phyloP scores from a whole-genome alignment of 2,329 filamentous ascomycete species.

The Pseudofabraea citricarpa region DNA sequence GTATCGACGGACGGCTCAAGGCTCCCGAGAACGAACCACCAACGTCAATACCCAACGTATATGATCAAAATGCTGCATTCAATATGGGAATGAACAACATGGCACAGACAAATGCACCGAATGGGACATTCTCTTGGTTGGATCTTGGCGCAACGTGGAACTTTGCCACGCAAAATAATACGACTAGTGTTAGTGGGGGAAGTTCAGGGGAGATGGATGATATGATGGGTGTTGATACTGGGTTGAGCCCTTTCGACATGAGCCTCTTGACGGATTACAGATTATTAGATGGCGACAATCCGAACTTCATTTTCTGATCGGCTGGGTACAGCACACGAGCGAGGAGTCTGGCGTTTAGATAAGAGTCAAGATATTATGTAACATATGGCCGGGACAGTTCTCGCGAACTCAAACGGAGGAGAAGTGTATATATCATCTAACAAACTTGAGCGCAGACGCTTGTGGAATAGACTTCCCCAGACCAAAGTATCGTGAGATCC shows the following conservation, averaged over 20 bases:
- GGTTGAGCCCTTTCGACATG: constrained; percentile 16
- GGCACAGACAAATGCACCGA: background rate
- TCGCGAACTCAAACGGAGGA: too few relatives aligned
- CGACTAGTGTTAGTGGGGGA: constrained; percentile 10
- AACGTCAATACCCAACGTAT: background rate
- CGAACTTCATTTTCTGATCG: constrained; percentile 22
- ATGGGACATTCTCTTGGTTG: constrained; percentile 23
- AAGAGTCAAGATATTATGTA: too few relatives aligned
- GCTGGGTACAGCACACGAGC: too few relatives aligned
- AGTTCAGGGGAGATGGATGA: constrained; percentile 16
- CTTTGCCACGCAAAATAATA: constrained; percentile 25
- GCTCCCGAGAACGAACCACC: background rate
- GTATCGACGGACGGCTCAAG: background rate
- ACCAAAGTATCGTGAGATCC: background rate
- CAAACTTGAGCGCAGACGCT: too few relatives aligned
- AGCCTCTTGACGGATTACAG: constrained; percentile 19
- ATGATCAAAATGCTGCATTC: background rate
- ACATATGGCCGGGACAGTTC: too few relatives aligned
- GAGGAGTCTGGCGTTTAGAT: too few relatives aligned
- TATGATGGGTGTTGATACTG: constrained; percentile 8
- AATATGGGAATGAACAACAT: constrained; percentile 4
- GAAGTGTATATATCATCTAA: too few relatives aligned
- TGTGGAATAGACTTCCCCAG: too few relatives aligned
- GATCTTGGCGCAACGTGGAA: constrained; percentile 26
- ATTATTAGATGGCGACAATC: constrained; percentile 21